phyloP scores from a whole-genome alignment of 805 yeast genomes.

The Candida tammaniensis region DNA sequence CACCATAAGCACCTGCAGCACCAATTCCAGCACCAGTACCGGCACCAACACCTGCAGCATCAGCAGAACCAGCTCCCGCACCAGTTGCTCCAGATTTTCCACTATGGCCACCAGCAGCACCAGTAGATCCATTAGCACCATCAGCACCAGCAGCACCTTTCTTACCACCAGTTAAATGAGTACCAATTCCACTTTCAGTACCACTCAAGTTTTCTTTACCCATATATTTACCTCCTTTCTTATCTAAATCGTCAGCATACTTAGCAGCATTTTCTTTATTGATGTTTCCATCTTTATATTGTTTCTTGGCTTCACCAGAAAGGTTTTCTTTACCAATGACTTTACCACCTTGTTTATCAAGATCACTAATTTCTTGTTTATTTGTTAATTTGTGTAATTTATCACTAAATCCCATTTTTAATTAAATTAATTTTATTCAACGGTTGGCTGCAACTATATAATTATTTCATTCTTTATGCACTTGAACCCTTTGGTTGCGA shows the following conservation, averaged over 20 bases:
- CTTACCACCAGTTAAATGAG: constrained; percentile 18
- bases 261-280: constrained; percentile 26
- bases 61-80: constrained; percentile 11
- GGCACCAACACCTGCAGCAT: constrained; percentile 12
- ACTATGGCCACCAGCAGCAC: constrained; percentile 6
- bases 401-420: constrained; percentile 36
- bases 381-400: constrained; percentile 28
- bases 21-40: constrained; percentile 12
- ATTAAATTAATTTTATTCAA: background rate
- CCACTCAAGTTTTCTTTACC: constrained; percentile 25
- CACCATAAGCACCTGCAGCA: constrained; percentile 10
- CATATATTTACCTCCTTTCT: constrained; percentile 16
- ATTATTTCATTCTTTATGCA: background rate
- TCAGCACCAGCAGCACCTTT: constrained; percentile 8
- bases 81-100: constrained; percentile 12
- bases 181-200: constrained; percentile 29
- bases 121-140: constrained; percentile 10
- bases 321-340: constrained; percentile 25
- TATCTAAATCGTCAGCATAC: constrained; percentile 22
- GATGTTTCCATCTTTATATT: constrained; percentile 28
- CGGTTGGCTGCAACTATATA: background rate
- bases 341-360: constrained; percentile 29
- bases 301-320: constrained; percentile 25
- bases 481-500: constrained; percentile 11
- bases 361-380: constrained; percentile 24